These are phyloP conservation scores for Angophora floribunda DNA, from an alignment of 345 rosid genomes.

Conservation along the genomic window DNA sequence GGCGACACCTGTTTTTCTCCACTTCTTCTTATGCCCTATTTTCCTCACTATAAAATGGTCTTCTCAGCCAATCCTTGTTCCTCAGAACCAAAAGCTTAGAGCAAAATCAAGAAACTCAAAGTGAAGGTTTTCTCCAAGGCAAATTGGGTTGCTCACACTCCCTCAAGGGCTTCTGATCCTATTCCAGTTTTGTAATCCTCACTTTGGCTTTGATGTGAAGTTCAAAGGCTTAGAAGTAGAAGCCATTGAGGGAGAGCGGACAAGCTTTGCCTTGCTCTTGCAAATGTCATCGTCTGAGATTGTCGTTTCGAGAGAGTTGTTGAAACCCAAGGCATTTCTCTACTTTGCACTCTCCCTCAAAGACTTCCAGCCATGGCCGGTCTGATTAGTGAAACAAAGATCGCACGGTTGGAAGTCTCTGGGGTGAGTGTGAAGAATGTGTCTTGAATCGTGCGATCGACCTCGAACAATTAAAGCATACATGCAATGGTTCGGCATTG, in stretches of 20 bases:
- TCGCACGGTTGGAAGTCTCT: background rate
- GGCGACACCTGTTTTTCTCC: background rate
- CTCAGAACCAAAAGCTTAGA: background rate
- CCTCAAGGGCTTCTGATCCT: conserved; percentile 21
- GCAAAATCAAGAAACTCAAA: background rate
- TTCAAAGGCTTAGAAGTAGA: background rate
- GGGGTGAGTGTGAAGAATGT: background rate
- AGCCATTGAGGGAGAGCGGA: conserved; percentile 26
- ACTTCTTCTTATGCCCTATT: background rate
- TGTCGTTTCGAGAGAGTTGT: background rate
- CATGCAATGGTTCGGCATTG: background rate
- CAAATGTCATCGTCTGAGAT: background rate
- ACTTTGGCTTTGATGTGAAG: no score
- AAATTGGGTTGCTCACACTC: conserved; percentile 14
- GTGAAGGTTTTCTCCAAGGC: conserved; percentile 1
- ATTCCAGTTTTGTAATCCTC: background rate
- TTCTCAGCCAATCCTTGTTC: background rate
- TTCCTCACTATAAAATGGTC: background rate
- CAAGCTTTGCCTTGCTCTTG: conserved; percentile 10
- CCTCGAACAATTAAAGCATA: background rate
- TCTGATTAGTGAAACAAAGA: background rate
- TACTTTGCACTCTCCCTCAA: background rate
- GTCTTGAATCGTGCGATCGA: background rate
- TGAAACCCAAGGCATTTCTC: background rate
- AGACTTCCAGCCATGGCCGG: background rate